These are phyloP conservation scores for Epichloe baconii DNA, from an alignment of 2,329 filamentous ascomycete species.

Conservation along the genomic window DNA sequence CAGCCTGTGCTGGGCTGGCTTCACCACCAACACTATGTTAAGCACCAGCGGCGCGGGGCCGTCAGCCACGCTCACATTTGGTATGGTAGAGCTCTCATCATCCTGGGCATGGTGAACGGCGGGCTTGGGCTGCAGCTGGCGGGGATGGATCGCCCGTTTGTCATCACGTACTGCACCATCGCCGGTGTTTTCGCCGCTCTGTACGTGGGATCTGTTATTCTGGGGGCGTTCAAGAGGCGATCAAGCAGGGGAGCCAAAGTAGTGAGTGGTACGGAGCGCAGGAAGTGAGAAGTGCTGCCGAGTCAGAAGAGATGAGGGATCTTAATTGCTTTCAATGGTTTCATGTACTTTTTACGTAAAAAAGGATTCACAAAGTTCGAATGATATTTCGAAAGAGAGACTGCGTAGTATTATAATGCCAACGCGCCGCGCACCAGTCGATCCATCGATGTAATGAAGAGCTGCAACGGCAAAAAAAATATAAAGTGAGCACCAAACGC, in stretches of 20 bases:
- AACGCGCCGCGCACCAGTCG: too few relatives aligned
- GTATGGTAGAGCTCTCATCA: constrained; percentile 45
- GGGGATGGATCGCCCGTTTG: constrained; percentile 23
- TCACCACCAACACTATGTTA: constrained; percentile 42
- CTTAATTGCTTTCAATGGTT: too few relatives aligned
- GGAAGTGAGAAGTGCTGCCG: constrained; percentile 10
- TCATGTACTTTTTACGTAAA: too few relatives aligned
- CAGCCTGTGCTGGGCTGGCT: constrained; percentile 45
- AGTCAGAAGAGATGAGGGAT: neutral
- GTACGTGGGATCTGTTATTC: constrained; percentile 23
- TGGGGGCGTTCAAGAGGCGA: neutral
- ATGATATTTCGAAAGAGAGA: too few relatives aligned
- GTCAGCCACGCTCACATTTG: constrained; percentile 48
- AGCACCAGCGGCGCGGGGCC: constrained; percentile 31
- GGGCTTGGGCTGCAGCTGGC: constrained; percentile 45
- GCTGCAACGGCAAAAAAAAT: too few relatives aligned
- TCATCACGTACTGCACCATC: constrained; percentile 43
- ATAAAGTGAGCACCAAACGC: too few relatives aligned
- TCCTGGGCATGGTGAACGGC: constrained; percentile 49
- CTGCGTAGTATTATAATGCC: too few relatives aligned
- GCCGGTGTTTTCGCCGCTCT: constrained; percentile 32
- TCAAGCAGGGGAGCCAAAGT: neutral
- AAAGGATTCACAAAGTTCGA: too few relatives aligned
- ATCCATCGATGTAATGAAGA: too few relatives aligned
- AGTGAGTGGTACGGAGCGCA: neutral